A percentile compares a stretch with the other conserved stretches of the same genome.
These are phyloP conservation scores for Trichoderma sp. DNA, from an alignment of 2,329 filamentous ascomycete species.

Conservation along the genomic window DNA sequence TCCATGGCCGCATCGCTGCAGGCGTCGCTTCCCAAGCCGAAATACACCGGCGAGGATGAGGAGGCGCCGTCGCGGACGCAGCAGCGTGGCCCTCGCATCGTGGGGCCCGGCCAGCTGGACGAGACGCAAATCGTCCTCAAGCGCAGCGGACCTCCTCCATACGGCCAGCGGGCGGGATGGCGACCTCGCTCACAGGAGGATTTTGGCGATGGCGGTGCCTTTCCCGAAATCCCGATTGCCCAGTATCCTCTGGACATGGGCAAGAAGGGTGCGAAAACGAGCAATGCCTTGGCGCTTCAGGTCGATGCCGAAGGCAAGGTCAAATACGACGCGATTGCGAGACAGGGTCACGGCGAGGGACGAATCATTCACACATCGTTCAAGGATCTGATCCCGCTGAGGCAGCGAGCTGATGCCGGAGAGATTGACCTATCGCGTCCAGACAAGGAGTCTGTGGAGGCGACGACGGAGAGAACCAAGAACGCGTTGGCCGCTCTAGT, in stretches of 20 bases:
- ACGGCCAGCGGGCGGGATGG: conserved; percentile 86
- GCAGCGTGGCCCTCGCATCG: conserved; percentile 76
- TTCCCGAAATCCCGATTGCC: conserved; percentile 87
- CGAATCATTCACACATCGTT: conserved; percentile 92
- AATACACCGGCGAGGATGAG: conserved; percentile 87
- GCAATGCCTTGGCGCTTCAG: conserved; percentile 87
- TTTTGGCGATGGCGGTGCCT: conserved; percentile 93
- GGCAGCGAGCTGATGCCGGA: conserved; percentile 88
- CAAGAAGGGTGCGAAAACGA: conserved; percentile 66
- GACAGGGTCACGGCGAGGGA: conserved; percentile 78
- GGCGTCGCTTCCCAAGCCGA: conserved; percentile 80
- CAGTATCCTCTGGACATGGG: conserved; percentile 98
- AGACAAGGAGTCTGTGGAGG: conserved; percentile 77
- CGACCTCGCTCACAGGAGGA: conserved; percentile 84
- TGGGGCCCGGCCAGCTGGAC: conserved; percentile 76
- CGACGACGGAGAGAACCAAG: conserved; percentile 83
- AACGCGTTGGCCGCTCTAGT: conserved; percentile 80
- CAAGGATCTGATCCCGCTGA: conserved; percentile 91
- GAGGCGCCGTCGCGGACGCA: conserved; percentile 68
- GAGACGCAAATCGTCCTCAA: conserved; percentile 81
- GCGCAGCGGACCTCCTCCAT: conserved; percentile 80
- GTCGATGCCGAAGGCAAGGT: conserved; percentile 90
- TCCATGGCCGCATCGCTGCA: conserved; percentile 70
- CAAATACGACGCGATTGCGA: conserved; percentile 93
- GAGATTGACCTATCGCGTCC: conserved; percentile 85